Evolutionary conservation across 805 yeast genomes (phyloP), one percentile per base, ranked within the genome.

Genomic region (Metschnikowia arizonensis): DNA sequence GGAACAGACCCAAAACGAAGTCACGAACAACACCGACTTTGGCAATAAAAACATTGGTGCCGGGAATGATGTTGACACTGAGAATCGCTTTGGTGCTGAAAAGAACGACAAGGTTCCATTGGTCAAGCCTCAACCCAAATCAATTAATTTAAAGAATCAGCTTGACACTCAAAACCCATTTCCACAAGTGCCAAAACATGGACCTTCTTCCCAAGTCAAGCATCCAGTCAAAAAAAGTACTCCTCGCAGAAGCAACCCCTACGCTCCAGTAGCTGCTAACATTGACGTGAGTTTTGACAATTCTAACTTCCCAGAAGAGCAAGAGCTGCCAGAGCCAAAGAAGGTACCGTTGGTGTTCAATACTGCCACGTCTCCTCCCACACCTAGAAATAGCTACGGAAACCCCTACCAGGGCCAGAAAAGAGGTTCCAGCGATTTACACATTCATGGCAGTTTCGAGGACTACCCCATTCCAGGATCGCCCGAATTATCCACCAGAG

Each of bases 401-500:
- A 55, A 61, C 40, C 66, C 69, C 3, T 65, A 58, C 47, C 65
- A 61, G 34, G 51, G 43, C 4, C 54, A 46, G 9, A 32, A 34
- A 15, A 40, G 35, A 31, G 44, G 28, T 5, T 36, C 23, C 15
- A 12, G 42, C 10, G 51, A 45, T 15, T 32, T 31, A 45, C 48
- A 54, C 31, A 39, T 45, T 4, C 51, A 41, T 10, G 48, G 54
- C 33, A 57, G 61, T 14, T 65, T 68, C 38, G 68, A 63, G 29
- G 74, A 68, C 41, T 71, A 69, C 53, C 71, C 76, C 3, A 69
- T 70, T 21, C 76, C 76, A 3, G 73, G 73, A 1, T 65, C 74
- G 0, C 76, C 76, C 1, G 76, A 71, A 19, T 56, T 57, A 40
- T 67, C 75, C n/a, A 69, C 73, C 1, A 48, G 76, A 42, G 75